Percentiles rank a stretch among this genome's conserved stretches.
Conservation (phyloP, 768 basidiomycete species). For the Boletellus ananas region DNA sequence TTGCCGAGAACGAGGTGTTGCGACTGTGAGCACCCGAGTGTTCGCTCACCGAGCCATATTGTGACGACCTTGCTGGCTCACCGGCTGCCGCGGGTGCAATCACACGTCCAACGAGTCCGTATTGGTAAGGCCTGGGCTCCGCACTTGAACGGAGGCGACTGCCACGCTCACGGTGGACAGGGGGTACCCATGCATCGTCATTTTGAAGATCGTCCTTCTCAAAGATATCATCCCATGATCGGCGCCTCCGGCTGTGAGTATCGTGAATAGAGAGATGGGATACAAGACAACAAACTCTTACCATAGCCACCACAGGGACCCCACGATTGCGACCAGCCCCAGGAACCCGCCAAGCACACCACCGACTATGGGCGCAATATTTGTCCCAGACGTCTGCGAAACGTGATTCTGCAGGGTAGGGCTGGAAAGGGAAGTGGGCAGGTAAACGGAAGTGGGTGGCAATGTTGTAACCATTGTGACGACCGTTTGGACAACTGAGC, state of each 20-base stretch:
- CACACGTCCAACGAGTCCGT: conserved; percentile 54
- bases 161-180: conserved; percentile 20
- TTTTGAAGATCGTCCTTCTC: conserved; percentile 37
- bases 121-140: conserved; percentile 57
- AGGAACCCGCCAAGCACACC: conserved; percentile 54
- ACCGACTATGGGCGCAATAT: conserved; percentile 48
- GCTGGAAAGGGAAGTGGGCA: conserved; percentile 12
- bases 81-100: conserved; percentile 26
- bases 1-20: conserved; percentile 24
- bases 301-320: conserved; percentile 49
- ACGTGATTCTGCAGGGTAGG: conserved; percentile 15
- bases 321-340: conserved; percentile 43
- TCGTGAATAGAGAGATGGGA: conserved; percentile 9
- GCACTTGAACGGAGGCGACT: conserved; percentile 29
- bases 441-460: conserved; percentile 30
- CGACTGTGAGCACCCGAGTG: conserved; percentile 20
- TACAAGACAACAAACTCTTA: conserved; percentile 25
- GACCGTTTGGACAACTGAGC: conserved; percentile 35
- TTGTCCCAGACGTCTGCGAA: conserved; percentile 20
- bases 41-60: conserved; percentile 20
- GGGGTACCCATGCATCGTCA: conserved; percentile 19
- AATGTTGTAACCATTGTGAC: conserved; percentile 38
- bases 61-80: conserved; percentile 34
- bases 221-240: conserved; percentile 50
- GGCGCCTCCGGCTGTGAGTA: conserved; percentile 39